These are phyloP conservation scores for Ceratocystiopsis brevicomis DNA, from an alignment of 2,329 filamentous ascomycete species.

Conservation along the genomic window DNA sequence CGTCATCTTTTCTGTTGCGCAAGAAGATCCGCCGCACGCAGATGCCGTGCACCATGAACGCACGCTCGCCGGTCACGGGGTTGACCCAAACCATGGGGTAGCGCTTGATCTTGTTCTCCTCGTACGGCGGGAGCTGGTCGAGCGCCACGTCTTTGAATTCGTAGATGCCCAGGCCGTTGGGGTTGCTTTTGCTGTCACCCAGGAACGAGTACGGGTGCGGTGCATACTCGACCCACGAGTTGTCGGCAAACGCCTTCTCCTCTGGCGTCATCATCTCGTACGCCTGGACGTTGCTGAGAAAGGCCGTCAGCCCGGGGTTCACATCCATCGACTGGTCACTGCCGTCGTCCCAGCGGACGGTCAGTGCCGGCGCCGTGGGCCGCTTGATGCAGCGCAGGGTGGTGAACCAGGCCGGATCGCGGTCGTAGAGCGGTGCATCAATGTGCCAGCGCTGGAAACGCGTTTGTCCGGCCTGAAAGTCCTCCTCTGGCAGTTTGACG, in stretches of 20 bases:
- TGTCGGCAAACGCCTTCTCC: conserved; percentile 22
- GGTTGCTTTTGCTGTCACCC: conserved; percentile 19
- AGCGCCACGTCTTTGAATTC: conserved; percentile 20
- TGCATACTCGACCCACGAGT: conserved; percentile 27
- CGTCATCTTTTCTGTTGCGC: conserved; percentile 15
- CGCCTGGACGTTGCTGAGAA: conserved; percentile 23
- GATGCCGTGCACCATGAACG: conserved; percentile 25
- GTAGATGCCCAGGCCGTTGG: conserved; percentile 22
- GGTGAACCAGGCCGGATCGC: conserved; percentile 15
- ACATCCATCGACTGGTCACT: conserved; percentile 21
- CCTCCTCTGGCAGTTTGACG: conserved; percentile 14
- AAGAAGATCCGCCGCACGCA: conserved; percentile 21
- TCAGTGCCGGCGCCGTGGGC: conserved; percentile 16
- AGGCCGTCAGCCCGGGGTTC: conserved; percentile 24
- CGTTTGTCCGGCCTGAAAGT: conserved; percentile 22
- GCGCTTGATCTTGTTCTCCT: conserved; percentile 16
- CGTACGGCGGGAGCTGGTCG: conserved; percentile 19
- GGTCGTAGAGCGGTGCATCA: conserved; percentile 25
- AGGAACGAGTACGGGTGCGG: conserved; percentile 26
- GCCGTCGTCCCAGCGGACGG: conserved; percentile 15
- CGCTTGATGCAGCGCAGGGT: conserved; percentile 20
- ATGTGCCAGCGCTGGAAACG: conserved; percentile 30
- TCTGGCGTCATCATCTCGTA: conserved; percentile 22
- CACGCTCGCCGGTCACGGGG: conserved; percentile 21
- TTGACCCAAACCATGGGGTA: conserved; percentile 30